phyloP scores from a whole-genome alignment of 2,329 filamentous ascomycete species.

The Fusarium anthophilum region DNA sequence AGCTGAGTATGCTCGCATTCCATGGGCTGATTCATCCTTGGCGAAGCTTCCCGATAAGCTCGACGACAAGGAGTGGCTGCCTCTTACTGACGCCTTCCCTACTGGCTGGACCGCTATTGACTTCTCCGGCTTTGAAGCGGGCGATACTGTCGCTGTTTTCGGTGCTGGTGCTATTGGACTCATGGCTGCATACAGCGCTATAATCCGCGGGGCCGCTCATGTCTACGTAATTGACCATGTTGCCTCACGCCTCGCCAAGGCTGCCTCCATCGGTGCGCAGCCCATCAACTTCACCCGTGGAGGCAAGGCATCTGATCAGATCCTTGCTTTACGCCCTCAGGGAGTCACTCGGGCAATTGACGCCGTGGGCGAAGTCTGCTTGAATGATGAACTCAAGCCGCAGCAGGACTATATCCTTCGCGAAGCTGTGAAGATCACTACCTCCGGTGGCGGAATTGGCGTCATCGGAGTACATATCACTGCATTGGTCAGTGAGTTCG shows the following conservation, averaged over 20 bases:
- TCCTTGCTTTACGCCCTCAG: conserved; percentile 1
- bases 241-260: conserved; percentile 6
- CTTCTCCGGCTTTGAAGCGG: conserved; percentile 15
- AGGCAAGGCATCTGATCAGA: conserved; percentile 22
- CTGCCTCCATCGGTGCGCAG: conserved; percentile 15
- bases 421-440: conserved; percentile 3
- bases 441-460: not conserved
- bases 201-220: conserved; percentile 18
- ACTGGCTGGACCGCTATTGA: conserved; percentile 13
- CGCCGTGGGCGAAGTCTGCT: conserved; percentile 6
- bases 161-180: conserved; percentile 16
- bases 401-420: conserved; percentile 13
- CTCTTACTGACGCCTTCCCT: conserved; percentile 8
- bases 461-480: conserved; percentile 6
- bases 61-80: conserved; percentile 12
- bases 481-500: not conserved
- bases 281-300: conserved; percentile 26
- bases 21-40: conserved; percentile 6
- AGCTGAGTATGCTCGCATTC: conserved; percentile 17
- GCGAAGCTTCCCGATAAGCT: not conserved
- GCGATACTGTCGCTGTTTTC: conserved; percentile 23
- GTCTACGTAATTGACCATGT: conserved; percentile 27
- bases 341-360: conserved; percentile 15
- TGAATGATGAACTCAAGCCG: conserved; percentile 8
- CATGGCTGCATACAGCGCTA: conserved; percentile 23